Percentiles rank a stretch among this genome's conserved stretches.
These are phyloP conservation scores for Croton laevigatus DNA, from an alignment of 441 rosid species.

Conservation along the genomic window DNA sequence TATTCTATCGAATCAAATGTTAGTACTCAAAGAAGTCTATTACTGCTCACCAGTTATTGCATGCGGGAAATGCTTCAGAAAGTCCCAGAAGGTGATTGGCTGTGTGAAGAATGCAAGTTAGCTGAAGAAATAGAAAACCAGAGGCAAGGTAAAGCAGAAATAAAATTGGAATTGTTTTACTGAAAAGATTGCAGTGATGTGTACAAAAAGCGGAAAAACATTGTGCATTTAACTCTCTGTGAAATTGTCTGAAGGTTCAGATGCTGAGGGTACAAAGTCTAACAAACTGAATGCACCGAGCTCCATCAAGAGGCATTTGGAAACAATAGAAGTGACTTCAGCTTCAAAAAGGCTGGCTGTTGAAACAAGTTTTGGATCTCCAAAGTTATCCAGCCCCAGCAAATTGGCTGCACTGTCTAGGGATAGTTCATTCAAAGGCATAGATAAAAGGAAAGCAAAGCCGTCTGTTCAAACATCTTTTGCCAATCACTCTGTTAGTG, in stretches of 20 bases:
- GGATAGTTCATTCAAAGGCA: slow-evolving; percentile 66
- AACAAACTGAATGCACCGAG: slow-evolving; percentile 34
- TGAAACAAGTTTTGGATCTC: slow-evolving; percentile 57
- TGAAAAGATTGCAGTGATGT: slow-evolving; percentile 13
- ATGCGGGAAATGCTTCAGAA: slow-evolving; percentile 86
- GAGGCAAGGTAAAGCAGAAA: slow-evolving; percentile 57
- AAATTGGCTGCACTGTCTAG: slow-evolving; percentile 51
- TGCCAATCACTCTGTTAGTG: slow-evolving; percentile 36
- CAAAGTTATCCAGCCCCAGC: slow-evolving; percentile 51
- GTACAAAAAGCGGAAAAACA: background rate
- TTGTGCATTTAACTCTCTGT: slow-evolving; percentile 13
- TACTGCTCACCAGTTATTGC: slow-evolving; percentile 72
- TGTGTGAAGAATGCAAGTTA: slow-evolving; percentile 93
- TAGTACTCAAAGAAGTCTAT: slow-evolving; percentile 4
- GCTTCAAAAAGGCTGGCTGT: slow-evolving; percentile 56
- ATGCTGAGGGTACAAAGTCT: slow-evolving; percentile 47
- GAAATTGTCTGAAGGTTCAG: slow-evolving; percentile 41
- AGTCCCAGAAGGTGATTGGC: slow-evolving; percentile 93
- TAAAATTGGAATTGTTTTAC: slow-evolving; percentile 6
- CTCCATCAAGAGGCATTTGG: slow-evolving; percentile 57
- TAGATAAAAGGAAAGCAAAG: slow-evolving; percentile 64
- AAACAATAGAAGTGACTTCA: slow-evolving; percentile 48
- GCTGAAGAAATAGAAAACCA: slow-evolving; percentile 62
- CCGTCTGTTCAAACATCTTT: slow-evolving; percentile 44
- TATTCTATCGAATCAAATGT: background rate